These are phyloP conservation scores for Tylopilus rubrobrunneus DNA, from an alignment of 768 basidiomycete species.

Conservation along the genomic window DNA sequence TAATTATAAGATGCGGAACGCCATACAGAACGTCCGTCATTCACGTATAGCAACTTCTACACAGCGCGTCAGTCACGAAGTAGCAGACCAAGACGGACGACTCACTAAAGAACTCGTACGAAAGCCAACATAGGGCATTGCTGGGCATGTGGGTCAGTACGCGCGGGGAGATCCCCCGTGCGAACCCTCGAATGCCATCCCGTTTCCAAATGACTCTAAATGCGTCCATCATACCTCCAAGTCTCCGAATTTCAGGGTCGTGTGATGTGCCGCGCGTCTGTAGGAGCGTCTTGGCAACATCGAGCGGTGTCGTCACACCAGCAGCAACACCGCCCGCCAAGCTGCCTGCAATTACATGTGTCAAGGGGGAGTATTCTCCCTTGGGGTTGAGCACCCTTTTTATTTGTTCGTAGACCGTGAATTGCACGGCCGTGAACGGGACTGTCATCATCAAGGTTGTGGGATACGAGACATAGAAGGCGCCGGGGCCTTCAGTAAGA, in stretches of 20 bases:
- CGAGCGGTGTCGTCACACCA: conserved; percentile 92
- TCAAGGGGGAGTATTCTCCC: conserved; percentile 85
- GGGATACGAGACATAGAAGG: conserved; percentile 98
- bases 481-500: conserved; percentile 75
- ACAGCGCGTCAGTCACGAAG: conserved; percentile 11
- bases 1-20: conserved; percentile 6
- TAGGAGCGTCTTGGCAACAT: conserved; percentile 95
- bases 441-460: conserved; percentile 96
- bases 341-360: conserved; percentile 90
- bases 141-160: conserved; percentile 95
- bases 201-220: conserved; percentile 82
- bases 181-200: conserved; percentile 84
- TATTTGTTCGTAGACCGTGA: conserved; percentile 91
- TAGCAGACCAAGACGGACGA: conserved; percentile 19
- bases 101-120: conserved; percentile 98
- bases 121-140: conserved; percentile 96
- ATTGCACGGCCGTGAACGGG: conserved; percentile 98
- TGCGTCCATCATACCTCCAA: conserved; percentile 83
- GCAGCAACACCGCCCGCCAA: conserved; percentile 92
- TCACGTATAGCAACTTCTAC: conserved; percentile 65
- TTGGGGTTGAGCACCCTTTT: conserved; percentile 84
- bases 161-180: conserved; percentile 83
- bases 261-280: conserved; percentile 92
- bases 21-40: conserved; percentile 14
- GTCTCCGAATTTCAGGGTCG: conserved; percentile 80